Conservation (phyloP, 1,284 basidiomycete species). For the Malassezia cuniculi region DNA sequence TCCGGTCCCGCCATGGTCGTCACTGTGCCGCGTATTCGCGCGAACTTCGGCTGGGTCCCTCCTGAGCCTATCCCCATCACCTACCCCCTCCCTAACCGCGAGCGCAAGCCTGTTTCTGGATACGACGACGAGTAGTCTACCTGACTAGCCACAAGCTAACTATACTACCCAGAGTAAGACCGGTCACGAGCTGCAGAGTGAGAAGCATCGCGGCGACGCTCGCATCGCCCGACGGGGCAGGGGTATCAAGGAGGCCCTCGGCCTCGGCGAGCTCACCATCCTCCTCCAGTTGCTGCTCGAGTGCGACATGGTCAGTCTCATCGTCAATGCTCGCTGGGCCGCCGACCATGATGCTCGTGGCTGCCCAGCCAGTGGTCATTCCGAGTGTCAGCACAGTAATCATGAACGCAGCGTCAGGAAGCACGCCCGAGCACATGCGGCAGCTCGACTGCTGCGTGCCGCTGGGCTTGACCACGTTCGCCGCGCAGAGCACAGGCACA, state of each 20-base stretch:
- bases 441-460: neutral
- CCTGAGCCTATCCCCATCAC: constrained; percentile 65
- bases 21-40: constrained; percentile 66
- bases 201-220: constrained; percentile 13
- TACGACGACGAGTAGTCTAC: constrained; percentile 30
- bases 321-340: constrained; percentile 9
- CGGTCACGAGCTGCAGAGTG: constrained; percentile 20
- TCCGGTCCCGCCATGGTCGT: constrained; percentile 58
- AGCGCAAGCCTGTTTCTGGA: constrained; percentile 25
- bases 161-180: constrained; percentile 15
- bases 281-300: no score
- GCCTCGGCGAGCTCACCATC: neutral
- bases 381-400: constrained; percentile 14
- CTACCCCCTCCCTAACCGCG: constrained; percentile 54
- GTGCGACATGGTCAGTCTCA: no score
- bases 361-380: constrained; percentile 16
- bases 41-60: constrained; percentile 58
- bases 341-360: constrained; percentile 19
- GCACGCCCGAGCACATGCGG: neutral
- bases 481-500: constrained; percentile 14
- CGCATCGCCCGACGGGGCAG: constrained; percentile 1
- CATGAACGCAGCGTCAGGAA: constrained; percentile 17
- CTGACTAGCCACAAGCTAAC: constrained; percentile 6
- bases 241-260: neutral
- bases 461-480: constrained; percentile 8